phyloP scores from a whole-genome alignment of 306 rosid species.

The Ammopiptanthus mongolicus region DNA sequence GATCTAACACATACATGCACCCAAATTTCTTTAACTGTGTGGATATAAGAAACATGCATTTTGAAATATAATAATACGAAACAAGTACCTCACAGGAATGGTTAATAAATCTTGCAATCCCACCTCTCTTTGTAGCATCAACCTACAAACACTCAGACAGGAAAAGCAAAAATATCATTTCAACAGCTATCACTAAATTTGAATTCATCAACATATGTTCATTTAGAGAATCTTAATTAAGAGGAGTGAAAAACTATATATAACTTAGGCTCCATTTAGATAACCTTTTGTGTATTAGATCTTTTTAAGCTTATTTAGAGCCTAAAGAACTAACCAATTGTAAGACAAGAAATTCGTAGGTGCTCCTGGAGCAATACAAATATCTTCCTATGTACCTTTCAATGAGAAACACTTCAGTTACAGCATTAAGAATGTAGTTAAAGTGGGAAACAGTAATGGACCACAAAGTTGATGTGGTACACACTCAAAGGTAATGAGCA shows the following conservation, averaged over 20 bases:
- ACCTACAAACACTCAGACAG: slow-evolving; percentile 53
- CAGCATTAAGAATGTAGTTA: neutral
- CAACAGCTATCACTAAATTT: neutral
- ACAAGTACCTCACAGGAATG: slow-evolving; percentile 93
- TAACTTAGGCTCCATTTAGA: neutral
- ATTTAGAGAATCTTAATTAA: neutral
- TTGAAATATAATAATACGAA: slow-evolving; percentile 1
- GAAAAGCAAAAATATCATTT: slow-evolving; percentile 13
- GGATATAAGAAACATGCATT: neutral
- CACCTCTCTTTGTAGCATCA: slow-evolving; percentile 97
- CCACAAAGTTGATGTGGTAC: neutral
- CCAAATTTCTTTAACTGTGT: neutral
- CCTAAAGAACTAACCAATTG: neutral
- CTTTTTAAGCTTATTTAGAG: slow-evolving; percentile 9
- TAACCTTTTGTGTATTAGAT: neutral
- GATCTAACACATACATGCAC: neutral
- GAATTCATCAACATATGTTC: neutral
- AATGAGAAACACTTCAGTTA: neutral
- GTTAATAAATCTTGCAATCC: slow-evolving; percentile 90
- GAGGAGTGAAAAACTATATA: neutral
- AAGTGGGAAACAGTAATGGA: neutral
- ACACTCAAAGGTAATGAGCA: neutral
- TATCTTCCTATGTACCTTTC: neutral
- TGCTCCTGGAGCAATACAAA: neutral
- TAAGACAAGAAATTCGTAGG: neutral